Evolutionary conservation across 108 stramenopile genomes (phyloP), one percentile per base, ranked within the genome.

Genomic region (Pseudonitzschia pungens): DNA sequence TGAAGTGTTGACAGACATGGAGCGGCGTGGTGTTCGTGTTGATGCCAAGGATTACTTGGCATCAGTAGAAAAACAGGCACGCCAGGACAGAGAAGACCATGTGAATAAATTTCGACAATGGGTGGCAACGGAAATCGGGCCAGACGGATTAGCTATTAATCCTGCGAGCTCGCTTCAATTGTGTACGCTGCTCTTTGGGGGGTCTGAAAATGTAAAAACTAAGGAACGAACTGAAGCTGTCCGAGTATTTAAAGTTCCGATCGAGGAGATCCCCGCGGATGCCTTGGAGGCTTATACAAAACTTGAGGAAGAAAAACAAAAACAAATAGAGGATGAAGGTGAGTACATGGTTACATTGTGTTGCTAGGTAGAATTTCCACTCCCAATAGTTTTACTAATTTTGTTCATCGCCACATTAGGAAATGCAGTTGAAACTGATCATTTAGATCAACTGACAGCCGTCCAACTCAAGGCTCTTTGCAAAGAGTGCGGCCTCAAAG

Each of bases 1-100:
- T 16, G 87, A 96, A 65, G 86, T 98, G 11, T 84, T 99, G 31
- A 99, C 98, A 4, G 97, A 99, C 76, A 96, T 99, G 91, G 99
- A 99, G 81, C 78, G 96, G 54, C 83, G 86, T 20, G 99, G 99
- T 24, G 95, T 99, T 56, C 80, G 86, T n/a, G 91, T 98, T 9
- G 90, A 95, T 69, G 90, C 95, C 24, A 82, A 88, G 55, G 91
- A 92, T 51, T 96, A 99, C 76, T 81, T 99, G 36, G 81, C 87
- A 10, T 71, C 74, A 20, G 94, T 97, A 11, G 97, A 97, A 53
- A 56, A 56, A 11, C 81, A 90, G 69, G 97, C 94, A 11, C 76
- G 86, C 18, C 73, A 87, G 72, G 97, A 98, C 77, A 85, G 92
- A 50, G 74, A 80, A 41, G 77, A 71, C 0, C 88, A 92, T 69